Base-by-base conservation (phyloP, 2,329 filamentous ascomycete genomes). In the Fusarium globosum region DNA sequence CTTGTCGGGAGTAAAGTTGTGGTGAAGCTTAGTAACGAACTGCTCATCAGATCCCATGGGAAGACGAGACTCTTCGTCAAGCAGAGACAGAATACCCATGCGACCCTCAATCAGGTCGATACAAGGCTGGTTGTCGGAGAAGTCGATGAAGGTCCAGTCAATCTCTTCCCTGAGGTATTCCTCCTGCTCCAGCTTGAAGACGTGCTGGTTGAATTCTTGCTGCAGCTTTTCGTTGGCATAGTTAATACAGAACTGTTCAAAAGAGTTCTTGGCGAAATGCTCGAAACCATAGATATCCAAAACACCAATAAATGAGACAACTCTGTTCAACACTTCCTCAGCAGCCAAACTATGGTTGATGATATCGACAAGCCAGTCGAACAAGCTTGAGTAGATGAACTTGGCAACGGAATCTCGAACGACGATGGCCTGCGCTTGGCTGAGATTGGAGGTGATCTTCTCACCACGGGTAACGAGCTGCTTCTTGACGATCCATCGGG, bases 181-280 rank as follows among this genome's bases (percentile, higher is more conserved):
- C 81, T 99, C 96, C 82, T 99, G 96, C 82, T 99, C 96, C 28
- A 99, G 89, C 83, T 98, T 98, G 89, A 99, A 99, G 41, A 99
- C 96, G 80, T 99, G 96, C 81, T 97, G 94, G 84, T 99, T 99
- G 87, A 99, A 99, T 82, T 98, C 96, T 82, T 99, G 96, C 82
- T 99, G 96, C 61, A 99, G 87, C 85, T 99, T 99, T 84, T 99
- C 96, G 83, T 99, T 99, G 84, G 96, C 96, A 80, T 99, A 99
- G 84, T 99, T 99, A 89, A 99, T 99, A 85, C 96, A 99, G 84
- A 99, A 99, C 82, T 99, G 96, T 82, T 99, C 96, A 79, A 99
- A 99, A 2, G 96, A 99, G 86, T 99, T 99, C 87, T 98, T 98
- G 71, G 96, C 96, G 80, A 99, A 99, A 84, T 98, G 96, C 83